Evolutionary conservation across 2,329 filamentous ascomycete species (phyloP), one percentile per base, ranked within the genome.

Genomic region (Madurella mycetomatis): DNA sequence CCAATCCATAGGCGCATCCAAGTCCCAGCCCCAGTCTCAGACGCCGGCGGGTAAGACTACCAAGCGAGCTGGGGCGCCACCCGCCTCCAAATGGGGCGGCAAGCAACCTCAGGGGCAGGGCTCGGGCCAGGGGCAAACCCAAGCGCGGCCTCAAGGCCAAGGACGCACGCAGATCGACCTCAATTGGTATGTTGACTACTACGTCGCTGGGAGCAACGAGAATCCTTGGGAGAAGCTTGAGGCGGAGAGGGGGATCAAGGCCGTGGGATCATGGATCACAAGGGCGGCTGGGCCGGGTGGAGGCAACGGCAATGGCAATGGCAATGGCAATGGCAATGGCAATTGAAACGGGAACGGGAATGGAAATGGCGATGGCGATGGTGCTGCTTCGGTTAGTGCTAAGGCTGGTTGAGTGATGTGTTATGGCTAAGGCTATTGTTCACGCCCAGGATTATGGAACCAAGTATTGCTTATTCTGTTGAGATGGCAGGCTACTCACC

Each of bases 191-290:
- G 72, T 78, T 40, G 83, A 77, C 37, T 89, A 88, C 67, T 91
- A 90, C 67, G 80, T 88, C 55, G 79, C 81, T 0, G 78, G 76
- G 54, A 88, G 85, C 57, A 82, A 89, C 62, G 77, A 85, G 66
- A 89, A 92, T 66, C 88, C 88, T 0, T 92, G 88, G 88, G 79
- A 76, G 48, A 68, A 65, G 9, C 69, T 86, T 17, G 83, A 86
- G 67, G 70, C 72, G 61, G 61, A 67, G 7, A 67, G 67, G 19
- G 76, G 76, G 0, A 59, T 85, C 45, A 60, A 69, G 40, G 56
- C 76, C 1, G 65, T 66, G 13, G 79, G 77, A 2, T 64, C 60
- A 0, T 85, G 80, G 81, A 58, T 78, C 31, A 55, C 66, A 57
- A 63, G 66, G 67, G 46, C 65, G 60, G 57, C 62, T 61, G 19